Conservation (phyloP, 2,329 filamentous ascomycete species). For the Phialophora verrucosa region DNA sequence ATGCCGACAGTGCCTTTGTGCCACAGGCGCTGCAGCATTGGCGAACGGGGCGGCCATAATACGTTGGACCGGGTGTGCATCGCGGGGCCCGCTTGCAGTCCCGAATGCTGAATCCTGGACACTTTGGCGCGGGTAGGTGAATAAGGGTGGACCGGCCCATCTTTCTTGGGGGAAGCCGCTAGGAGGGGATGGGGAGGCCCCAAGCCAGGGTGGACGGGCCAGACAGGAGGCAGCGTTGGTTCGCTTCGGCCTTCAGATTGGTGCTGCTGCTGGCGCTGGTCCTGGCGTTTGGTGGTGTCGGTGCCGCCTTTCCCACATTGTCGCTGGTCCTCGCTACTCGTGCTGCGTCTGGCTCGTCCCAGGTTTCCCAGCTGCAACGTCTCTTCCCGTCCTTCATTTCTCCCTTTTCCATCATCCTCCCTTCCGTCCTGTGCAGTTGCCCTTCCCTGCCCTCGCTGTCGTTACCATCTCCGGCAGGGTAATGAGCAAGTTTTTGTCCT, state of each 20-base stretch:
- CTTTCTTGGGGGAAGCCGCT: constrained; percentile 6
- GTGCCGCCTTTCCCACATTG: constrained; percentile 20
- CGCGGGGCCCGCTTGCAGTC: constrained; percentile 10
- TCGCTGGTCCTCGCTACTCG: not conserved
- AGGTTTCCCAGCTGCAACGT: constrained; percentile 12
- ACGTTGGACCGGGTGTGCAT: constrained; percentile 3
- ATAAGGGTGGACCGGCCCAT: not conserved
- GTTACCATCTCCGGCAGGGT: constrained; percentile 7
- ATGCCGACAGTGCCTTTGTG: constrained; percentile 10
- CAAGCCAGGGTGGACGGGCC: not conserved
- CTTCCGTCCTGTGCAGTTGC: not conserved
- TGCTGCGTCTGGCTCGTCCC: not conserved
- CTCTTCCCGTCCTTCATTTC: constrained; percentile 8
- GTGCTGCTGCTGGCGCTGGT: constrained; percentile 17
- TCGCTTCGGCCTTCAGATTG: constrained; percentile 13
- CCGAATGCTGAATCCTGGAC: constrained; percentile 9
- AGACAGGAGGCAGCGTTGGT: constrained; percentile 16
- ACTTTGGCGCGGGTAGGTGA: constrained; percentile 1
- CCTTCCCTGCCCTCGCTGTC: constrained; percentile 8
- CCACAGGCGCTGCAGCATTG: constrained; percentile 7
- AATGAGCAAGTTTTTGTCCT: not conserved
- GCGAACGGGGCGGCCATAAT: not conserved
- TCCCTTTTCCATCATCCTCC: constrained; percentile 5
- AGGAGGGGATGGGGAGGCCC: not conserved
- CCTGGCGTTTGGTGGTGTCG: constrained; percentile 11